These are phyloP conservation scores for Trichoderma citrinoviride DNA, from an alignment of 2,329 filamentous ascomycete genomes.

Conservation along the genomic window DNA sequence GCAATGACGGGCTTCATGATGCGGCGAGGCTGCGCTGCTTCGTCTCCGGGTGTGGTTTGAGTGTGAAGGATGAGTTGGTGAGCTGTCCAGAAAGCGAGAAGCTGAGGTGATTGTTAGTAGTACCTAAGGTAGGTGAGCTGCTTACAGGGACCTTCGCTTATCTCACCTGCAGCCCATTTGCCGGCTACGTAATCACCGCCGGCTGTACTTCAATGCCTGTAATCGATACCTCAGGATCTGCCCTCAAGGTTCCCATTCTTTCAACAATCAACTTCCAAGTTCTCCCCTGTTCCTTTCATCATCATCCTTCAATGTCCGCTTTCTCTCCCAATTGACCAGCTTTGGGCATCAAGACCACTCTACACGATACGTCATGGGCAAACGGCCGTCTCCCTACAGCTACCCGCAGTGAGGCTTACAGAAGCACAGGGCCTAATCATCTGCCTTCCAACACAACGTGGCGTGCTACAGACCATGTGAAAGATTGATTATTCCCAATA, in stretches of 20 bases:
- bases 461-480: background rate
- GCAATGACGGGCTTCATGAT: conserved; percentile 59
- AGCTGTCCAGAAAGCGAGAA: background rate
- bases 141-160: background rate
- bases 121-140: background rate
- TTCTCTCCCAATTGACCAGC: background rate
- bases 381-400: background rate
- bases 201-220: background rate
- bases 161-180: background rate
- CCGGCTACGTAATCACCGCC: background rate
- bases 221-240: too few species aligned
- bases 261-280: too few species aligned
- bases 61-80: background rate
- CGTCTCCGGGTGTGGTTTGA: background rate
- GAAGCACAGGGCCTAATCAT: background rate
- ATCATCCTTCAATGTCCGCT: too few species aligned
- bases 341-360: background rate
- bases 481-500: background rate
- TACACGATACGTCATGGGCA: background rate
- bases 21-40: conserved; percentile 2
- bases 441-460: background rate
- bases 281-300: background rate
- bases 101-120: background rate
- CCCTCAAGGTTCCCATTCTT: too few species aligned
- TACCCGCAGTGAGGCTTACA: background rate